A percentile compares a stretch with the other conserved stretches of the same genome.
phyloP scores from a whole-genome alignment of 1,284 basidiomycete species.

The Boletus semigastroideus region DNA sequence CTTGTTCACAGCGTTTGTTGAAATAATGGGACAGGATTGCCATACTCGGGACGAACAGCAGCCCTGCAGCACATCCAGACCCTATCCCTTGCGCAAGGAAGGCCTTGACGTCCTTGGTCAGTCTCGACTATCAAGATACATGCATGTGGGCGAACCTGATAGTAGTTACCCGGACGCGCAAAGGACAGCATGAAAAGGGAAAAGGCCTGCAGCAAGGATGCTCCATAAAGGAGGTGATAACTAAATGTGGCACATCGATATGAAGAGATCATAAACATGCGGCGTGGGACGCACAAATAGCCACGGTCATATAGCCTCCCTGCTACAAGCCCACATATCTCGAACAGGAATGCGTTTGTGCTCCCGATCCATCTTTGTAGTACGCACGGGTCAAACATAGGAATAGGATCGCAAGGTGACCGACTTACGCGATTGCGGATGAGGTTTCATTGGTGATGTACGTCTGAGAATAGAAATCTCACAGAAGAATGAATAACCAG shows the following conservation, averaged over 20 bases:
- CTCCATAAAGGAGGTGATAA: conserved; percentile 32
- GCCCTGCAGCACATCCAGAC: conserved; percentile 33
- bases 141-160: conserved; percentile 28
- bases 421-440: conserved; percentile 40
- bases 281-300: conserved; percentile 31
- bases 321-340: conserved; percentile 35
- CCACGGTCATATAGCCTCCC: conserved; percentile 39
- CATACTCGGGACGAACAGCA: conserved; percentile 36
- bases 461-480: conserved; percentile 37
- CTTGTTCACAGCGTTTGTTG: conserved; percentile 29
- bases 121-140: background rate
- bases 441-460: conserved; percentile 37
- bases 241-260: conserved; percentile 5
- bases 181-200: conserved; percentile 42
- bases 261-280: background rate
- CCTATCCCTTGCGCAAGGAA: conserved; percentile 39
- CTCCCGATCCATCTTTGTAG: conserved; percentile 49
- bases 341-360: conserved; percentile 43
- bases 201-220: conserved; percentile 28
- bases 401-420: background rate
- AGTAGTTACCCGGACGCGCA: conserved; percentile 31
- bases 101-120: conserved; percentile 22
- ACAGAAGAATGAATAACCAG: background rate
- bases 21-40: conserved; percentile 41
- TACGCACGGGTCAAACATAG: background rate